phyloP scores from a whole-genome alignment of 805 yeast genomes.

The Candida ortonii region DNA sequence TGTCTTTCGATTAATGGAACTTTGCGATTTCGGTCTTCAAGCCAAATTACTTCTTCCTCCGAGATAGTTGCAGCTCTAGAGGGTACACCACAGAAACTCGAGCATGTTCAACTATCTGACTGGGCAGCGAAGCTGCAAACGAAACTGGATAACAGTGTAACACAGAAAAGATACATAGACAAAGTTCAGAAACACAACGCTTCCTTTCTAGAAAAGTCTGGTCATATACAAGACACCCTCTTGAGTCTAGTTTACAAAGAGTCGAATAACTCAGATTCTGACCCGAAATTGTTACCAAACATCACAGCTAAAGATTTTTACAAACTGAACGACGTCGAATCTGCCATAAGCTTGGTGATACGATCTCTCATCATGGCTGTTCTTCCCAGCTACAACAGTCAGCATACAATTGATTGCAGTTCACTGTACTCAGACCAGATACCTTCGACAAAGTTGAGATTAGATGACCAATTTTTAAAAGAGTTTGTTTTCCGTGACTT shows the following conservation, averaged over 20 bases:
- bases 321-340: conserved; percentile 24
- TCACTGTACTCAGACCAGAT: conserved; percentile 4
- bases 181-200: conserved; percentile 1
- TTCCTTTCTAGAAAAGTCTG: conserved; percentile 7
- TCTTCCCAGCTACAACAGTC: conserved; percentile 13
- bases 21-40: too few relatives aligned
- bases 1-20: too few relatives aligned
- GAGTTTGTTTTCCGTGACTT: conserved; percentile 5
- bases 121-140: conserved; percentile 3
- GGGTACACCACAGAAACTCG: background rate
- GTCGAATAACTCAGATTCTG: background rate
- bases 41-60: too few relatives aligned
- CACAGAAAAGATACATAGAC: conserved; percentile 2
- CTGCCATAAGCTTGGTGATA: conserved; percentile 24
- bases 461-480: conserved; percentile 1
- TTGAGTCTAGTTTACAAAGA: conserved; percentile 2
- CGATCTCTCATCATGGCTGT: conserved; percentile 17
- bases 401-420: conserved; percentile 3
- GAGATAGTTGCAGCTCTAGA: background rate
- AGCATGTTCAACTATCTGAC: too few relatives aligned
- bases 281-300: background rate
- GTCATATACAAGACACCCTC: conserved; percentile 13
- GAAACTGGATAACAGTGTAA: conserved; percentile 1
- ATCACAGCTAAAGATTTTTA: conserved; percentile 11
- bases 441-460: conserved; percentile 3